These are phyloP conservation scores for Phlebiopsis gigantea DNA, from an alignment of 768 basidiomycete species.

Conservation along the genomic window DNA sequence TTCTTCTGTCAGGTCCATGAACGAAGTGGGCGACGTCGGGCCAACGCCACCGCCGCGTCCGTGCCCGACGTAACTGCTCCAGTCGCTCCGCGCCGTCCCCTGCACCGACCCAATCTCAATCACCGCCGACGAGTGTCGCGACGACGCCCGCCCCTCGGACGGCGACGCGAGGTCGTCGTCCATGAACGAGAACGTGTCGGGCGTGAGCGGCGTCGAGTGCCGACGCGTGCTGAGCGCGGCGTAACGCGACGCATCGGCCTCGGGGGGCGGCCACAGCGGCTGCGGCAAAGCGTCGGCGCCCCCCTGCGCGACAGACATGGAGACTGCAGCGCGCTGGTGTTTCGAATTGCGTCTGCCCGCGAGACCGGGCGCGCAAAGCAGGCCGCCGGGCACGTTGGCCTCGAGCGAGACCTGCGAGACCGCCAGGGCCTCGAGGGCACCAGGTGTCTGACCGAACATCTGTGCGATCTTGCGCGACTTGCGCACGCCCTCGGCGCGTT, in stretches of 20 bases:
- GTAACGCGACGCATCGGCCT: conserved; percentile 22
- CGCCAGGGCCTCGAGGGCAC: conserved; percentile 9
- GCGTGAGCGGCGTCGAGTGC: conserved; percentile 51
- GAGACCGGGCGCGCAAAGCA: conserved; percentile 10
- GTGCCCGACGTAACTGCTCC: conserved; percentile 9
- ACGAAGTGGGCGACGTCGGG: conserved; percentile 39
- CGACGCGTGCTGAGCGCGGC: conserved; percentile 34
- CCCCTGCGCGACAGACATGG: conserved; percentile 19
- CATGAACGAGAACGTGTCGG: conserved; percentile 36
- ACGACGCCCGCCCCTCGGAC: not conserved
- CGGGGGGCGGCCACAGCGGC: conserved; percentile 30
- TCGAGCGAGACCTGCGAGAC: conserved; percentile 9
- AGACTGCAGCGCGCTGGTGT: conserved; percentile 21
- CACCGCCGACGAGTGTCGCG: conserved; percentile 4
- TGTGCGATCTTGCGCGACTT: conserved; percentile 77
- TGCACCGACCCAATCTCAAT: conserved; percentile 21
- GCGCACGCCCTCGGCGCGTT: conserved; percentile 67
- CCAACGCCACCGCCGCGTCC: conserved; percentile 1
- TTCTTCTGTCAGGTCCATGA: conserved; percentile 70
- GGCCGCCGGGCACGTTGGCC: conserved; percentile 13
- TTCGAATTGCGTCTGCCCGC: conserved; percentile 11
- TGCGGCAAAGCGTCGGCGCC: conserved; percentile 11
- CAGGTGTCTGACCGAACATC: conserved; percentile 67
- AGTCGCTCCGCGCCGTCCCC: conserved; percentile 16
- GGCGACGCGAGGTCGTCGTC: conserved; percentile 4